Evolutionary conservation across 2,329 filamentous ascomycete genomes (phyloP).

Genomic region (Huntiella decipiens): DNA sequence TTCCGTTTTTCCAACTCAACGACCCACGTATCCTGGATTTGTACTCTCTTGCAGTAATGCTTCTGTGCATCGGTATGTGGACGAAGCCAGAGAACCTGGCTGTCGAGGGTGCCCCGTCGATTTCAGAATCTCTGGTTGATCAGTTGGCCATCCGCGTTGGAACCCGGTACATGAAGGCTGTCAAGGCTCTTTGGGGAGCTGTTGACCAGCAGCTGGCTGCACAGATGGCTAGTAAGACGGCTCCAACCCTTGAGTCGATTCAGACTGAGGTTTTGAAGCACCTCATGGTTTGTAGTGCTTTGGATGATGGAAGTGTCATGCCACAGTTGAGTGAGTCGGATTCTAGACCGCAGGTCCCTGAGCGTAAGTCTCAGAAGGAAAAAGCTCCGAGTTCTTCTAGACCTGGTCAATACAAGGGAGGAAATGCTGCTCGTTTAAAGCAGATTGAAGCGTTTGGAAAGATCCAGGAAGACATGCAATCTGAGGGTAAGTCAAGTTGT

Average conservation of each 20-base stretch:
- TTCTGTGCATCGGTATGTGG: slow-evolving; percentile 63
- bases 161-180: slow-evolving; percentile 55
- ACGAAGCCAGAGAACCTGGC: slow-evolving; percentile 40
- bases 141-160: slow-evolving; percentile 50
- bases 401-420: slow-evolving; percentile 4
- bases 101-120: slow-evolving; percentile 17
- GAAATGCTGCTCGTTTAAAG: slow-evolving; percentile 6
- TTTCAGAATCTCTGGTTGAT: slow-evolving; percentile 33
- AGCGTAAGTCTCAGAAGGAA: slow-evolving; percentile 1
- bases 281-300: slow-evolving; percentile 34
- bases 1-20: slow-evolving; percentile 27
- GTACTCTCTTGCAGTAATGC: slow-evolving; percentile 53
- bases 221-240: slow-evolving; percentile 25
- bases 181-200: slow-evolving; percentile 52
- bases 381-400: background rate
- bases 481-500: too few species aligned
- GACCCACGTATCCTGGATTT: slow-evolving; percentile 46
- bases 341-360: slow-evolving; percentile 26
- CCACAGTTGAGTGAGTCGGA: slow-evolving; percentile 11
- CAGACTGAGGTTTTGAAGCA: slow-evolving; percentile 38
- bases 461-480: background rate
- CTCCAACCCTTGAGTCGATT: slow-evolving; percentile 26
- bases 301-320: slow-evolving; percentile 1
- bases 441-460: slow-evolving; percentile 10
- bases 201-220: slow-evolving; percentile 41